A percentile compares a stretch with the other conserved stretches of the same genome.
phyloP scores from a whole-genome alignment of 1,284 basidiomycete species.

The Ceratobasidium sp. region DNA sequence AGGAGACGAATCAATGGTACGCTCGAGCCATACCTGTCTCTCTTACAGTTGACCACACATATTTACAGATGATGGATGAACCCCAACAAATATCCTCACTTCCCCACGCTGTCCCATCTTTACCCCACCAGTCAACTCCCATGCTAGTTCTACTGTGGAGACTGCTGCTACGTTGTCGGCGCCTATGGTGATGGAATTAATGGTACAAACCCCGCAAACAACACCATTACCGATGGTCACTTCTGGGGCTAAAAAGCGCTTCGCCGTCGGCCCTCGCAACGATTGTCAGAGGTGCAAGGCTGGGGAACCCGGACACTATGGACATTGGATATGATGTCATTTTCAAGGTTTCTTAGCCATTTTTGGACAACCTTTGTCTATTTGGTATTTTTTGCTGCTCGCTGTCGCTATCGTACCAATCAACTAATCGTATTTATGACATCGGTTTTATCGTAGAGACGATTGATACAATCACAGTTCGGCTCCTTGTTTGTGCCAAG shows the following conservation, averaged over 20 bases:
- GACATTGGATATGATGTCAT: constrained; percentile 33
- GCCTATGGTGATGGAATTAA: background rate
- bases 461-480: constrained; percentile 10
- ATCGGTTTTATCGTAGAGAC: background rate
- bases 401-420: background rate
- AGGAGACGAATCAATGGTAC: constrained; percentile 17
- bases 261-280: constrained; percentile 28
- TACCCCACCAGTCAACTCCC: background rate
- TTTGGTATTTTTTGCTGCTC: background rate
- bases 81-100: background rate
- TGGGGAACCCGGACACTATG: constrained; percentile 32
- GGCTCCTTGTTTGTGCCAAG: background rate
- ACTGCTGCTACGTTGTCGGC: background rate
- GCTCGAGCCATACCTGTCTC: background rate
- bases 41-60: background rate
- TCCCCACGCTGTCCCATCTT: background rate
- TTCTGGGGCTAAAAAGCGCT: constrained; percentile 14
- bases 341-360: background rate
- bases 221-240: background rate
- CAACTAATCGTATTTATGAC: background rate
- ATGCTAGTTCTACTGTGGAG: background rate
- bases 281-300: constrained; percentile 21
- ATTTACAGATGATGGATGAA: background rate
- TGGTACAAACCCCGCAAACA: background rate
- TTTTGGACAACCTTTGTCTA: background rate